Evolutionary conservation across 768 basidiomycete genomes (phyloP).

Genomic region (Boletus reticulatus): DNA sequence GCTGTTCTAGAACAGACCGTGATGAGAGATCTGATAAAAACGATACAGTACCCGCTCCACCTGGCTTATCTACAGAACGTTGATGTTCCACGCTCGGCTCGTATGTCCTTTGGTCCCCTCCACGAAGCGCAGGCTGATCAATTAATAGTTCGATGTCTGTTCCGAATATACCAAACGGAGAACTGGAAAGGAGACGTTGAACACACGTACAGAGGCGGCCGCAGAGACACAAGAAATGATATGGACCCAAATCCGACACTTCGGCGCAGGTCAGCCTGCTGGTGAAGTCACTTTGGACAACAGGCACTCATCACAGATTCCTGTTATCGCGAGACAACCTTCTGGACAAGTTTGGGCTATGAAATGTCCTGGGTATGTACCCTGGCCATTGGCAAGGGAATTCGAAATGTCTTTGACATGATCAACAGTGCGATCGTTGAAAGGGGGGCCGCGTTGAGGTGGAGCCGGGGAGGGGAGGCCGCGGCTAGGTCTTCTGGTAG

Average conservation of each 20-base stretch:
- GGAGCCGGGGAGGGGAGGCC: constrained; percentile 8
- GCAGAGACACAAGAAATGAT: not conserved
- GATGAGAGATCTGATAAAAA: constrained; percentile 8
- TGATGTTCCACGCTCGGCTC: constrained; percentile 12
- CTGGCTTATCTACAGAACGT: not conserved
- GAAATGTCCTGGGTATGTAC: constrained; percentile 6
- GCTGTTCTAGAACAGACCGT: constrained; percentile 1
- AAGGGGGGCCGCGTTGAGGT: constrained; percentile 5
- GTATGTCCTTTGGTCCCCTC: constrained; percentile 1
- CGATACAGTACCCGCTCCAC: not conserved
- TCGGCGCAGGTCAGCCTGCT: not conserved
- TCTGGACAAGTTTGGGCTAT: constrained; percentile 17
- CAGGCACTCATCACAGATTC: constrained; percentile 3
- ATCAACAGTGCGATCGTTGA: constrained; percentile 15
- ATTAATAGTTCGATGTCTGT: constrained; percentile 9
- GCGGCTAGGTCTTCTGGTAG: not conserved
- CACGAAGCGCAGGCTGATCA: not conserved
- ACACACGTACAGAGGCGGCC: constrained; percentile 4
- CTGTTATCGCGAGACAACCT: constrained; percentile 3
- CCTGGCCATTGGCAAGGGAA: not conserved
- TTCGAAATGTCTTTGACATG: constrained; percentile 15
- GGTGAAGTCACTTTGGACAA: not conserved
- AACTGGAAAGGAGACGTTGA: constrained; percentile 5
- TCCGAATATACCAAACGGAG: not conserved
- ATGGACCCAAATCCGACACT: not conserved